phyloP scores from a whole-genome alignment of 768 basidiomycete genomes.

The Pisolithus orientalis region DNA sequence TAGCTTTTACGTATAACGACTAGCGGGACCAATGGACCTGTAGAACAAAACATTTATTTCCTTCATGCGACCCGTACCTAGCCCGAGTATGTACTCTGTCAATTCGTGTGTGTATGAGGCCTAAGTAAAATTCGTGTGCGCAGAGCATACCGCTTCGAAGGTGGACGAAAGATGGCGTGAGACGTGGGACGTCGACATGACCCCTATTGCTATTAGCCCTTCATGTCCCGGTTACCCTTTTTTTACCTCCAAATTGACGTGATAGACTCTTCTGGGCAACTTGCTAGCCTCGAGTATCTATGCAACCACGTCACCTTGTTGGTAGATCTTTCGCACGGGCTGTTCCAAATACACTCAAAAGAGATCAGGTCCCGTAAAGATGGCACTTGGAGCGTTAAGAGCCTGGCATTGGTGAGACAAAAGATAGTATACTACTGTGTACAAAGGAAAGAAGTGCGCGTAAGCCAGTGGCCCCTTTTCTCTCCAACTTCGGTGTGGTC shows the following conservation, averaged over 20 bases:
- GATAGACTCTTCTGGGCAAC: no score
- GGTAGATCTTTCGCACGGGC: slow-evolving; percentile 65
- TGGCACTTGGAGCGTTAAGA: background rate
- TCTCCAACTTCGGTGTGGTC: slow-evolving; percentile 27
- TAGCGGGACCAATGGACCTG: background rate
- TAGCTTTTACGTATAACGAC: slow-evolving; percentile 27
- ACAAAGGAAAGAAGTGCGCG: slow-evolving; percentile 1
- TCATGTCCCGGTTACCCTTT: no score
- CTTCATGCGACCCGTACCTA: no score
- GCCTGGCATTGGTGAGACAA: background rate
- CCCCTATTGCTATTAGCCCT: no score
- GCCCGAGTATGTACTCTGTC: no score
- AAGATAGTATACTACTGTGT: background rate
- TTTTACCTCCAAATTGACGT: no score
- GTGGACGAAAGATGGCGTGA: no score
- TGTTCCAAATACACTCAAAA: slow-evolving; percentile 45
- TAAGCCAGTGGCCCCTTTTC: slow-evolving; percentile 28
- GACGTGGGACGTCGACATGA: no score
- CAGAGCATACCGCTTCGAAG: no score
- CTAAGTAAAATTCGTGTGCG: no score
- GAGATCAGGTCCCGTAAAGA: slow-evolving; percentile 22
- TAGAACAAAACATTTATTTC: background rate
- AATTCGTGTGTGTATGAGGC: no score
- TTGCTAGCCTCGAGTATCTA: no score
- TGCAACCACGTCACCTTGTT: slow-evolving; percentile 36